Evolutionary conservation across 1,139 yeast genomes (phyloP), one percentile per base, ranked within the genome.

Genomic region (Candida pseudoviswanathii): DNA sequence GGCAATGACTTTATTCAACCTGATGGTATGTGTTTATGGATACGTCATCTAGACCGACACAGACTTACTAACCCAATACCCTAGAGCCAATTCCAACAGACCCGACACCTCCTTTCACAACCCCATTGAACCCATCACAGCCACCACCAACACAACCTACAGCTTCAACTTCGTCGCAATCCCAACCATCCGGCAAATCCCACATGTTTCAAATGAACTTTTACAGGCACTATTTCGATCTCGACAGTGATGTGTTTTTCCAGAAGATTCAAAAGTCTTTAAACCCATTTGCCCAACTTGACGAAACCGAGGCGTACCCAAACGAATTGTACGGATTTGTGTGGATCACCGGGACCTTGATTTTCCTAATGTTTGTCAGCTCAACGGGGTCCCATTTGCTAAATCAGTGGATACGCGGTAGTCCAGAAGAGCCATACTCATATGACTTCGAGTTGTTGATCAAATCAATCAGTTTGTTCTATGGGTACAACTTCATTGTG

Each of bases 341-440:
- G 41, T 89, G 96, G 96, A 83, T 89, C 43, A 86, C 91, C 9
- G 89, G 90, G 0, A 86, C 96, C 0, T 80, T 88, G 48, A 82
- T 88, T 1, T 84, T 87, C 54, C 72, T 84, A 40, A 74, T 89
- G 65, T 89, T 89, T 68, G 86, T 89, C 51, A 78, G 91, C 47
- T 80, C 89, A 36, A 86, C 96, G 0, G 80, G 77, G 2, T 65
- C 78, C 11, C 73, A 75, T 48, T 54, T 75, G 11, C 57, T 75
- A 41, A 36, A 75, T 63, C 58, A 80, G 71, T 59, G 89, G 88
- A 51, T 73, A 66, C 66, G 71, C 54, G 58, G 64, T 2, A 60
- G 60, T 16, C 53, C 71, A 61, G 57, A 70, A 27, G 70, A 70
- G 27, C 68, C 71, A 41, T 84, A 82, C 58, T 78, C 80, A 51